Base-by-base conservation (phyloP, 768 basidiomycete genomes). In the Suillus cothurnatus region DNA sequence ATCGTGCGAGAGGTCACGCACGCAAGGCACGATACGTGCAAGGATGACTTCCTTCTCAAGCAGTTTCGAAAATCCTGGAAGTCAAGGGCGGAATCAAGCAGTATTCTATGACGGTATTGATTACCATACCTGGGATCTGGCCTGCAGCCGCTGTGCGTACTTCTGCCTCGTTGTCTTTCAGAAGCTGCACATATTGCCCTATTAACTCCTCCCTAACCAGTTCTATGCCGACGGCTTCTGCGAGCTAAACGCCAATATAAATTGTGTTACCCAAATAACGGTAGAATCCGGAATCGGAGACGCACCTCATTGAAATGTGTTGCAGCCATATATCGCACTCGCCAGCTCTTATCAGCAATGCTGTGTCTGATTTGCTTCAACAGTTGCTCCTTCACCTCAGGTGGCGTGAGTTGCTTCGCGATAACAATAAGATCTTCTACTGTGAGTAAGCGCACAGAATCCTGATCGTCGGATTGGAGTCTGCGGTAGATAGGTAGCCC, bases 161-260 rank as follows among this genome's bases (percentile, higher is more conserved):
- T 79, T 99, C 97, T 23, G 97, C 97, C 79, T 99, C 97, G 72
- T 97, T 97, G 74, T 99, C 97, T 78, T 98, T 99, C 73, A 99
- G 81, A 63, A 99, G 83, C 65, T 93, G 90, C 7, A 98, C 94
- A 76, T 91, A 99, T 67, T 97, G 95, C 34, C 88, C 88, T 68
- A 96, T 95, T 66, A 99, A 80, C 74, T 99, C 97, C 70, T 98
- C 97, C 69, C 94, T 85, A 53, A 97, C 93, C 62, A 99, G 85
- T 58, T 95, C 94, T 66, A 84, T 80, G 4, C 97, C 97, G 19
- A 97, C 92, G 9, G 93, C 89, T 73, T 94, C 91, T 1, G 97
- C 95, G 62, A 99, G 87, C 94, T 96, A 66, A 39, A 62, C 45
- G 32, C 34, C 56, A 23, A 11, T 31, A 7, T 55, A 4, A 56